Evolutionary conservation across 129 eudicot species (phyloP).

Genomic region (Arctium lappa): DNA sequence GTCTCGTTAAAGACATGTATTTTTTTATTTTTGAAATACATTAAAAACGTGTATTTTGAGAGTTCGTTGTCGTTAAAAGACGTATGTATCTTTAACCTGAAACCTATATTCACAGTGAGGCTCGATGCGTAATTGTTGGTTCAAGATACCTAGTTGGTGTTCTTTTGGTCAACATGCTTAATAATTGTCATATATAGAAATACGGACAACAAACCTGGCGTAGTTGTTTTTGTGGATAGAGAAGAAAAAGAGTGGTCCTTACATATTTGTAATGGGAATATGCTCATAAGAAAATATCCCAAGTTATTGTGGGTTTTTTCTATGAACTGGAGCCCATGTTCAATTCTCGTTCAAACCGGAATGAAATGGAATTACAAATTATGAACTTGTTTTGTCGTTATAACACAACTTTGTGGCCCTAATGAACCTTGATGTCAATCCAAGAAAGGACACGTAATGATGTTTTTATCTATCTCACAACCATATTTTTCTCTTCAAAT

Average conservation of each 20-base stretch:
- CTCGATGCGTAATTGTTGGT: background rate
- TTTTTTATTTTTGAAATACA: background rate
- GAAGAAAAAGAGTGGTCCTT: background rate
- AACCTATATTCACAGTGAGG: background rate
- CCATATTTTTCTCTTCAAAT: background rate
- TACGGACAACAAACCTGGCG: background rate
- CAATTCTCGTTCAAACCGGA: background rate
- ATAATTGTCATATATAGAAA: too few relatives aligned
- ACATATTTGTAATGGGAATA: background rate
- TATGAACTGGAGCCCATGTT: background rate
- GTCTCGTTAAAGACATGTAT: conserved; percentile 5
- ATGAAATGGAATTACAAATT: background rate
- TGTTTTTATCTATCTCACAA: background rate
- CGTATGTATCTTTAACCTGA: background rate
- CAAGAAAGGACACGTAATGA: background rate
- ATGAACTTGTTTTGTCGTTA: background rate
- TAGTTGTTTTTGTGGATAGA: background rate
- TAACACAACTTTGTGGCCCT: background rate
- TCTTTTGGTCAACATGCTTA: background rate
- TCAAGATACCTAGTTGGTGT: background rate
- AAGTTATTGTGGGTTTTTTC: background rate
- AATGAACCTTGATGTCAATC: background rate
- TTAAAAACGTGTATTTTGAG: background rate
- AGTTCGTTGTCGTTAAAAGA: background rate
- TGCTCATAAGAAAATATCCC: background rate